Base-by-base conservation (phyloP, 106 monocot species). In the Platanthera guangdongensis region DNA sequence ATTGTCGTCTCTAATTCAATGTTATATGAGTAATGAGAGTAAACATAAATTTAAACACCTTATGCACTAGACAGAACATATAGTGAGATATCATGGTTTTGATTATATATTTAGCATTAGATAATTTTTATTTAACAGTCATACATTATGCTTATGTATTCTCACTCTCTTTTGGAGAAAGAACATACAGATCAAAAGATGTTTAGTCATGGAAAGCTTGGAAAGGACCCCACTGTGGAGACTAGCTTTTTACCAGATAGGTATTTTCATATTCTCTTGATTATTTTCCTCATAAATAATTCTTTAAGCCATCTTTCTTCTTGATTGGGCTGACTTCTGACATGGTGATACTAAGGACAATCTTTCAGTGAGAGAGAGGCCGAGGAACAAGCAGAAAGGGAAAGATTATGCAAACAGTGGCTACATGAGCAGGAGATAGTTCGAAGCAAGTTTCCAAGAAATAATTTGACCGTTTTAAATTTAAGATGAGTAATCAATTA, bases 171-270 rank as follows among this genome's bases (percentile, higher is more conserved):
- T 64, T 75, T 74, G 45, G 25, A 78, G 80, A 75, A 82, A 84
- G 81, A 72, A 32, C 60, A 50, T 70, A 74, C 85, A 78, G 85
- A 80, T 54, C 32, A 60, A 65, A 86, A 86, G 51, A 91, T 82
- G 57, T 74, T 78, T 74, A 82, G 76, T 16, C 78, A 80, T 75
- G 89, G 86, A 57, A 99, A 92, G 74, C 83, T 94, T 78, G 92
- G 99, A 45, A 99, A 94, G 71, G 99, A 99, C 64, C 99, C 99
- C 50, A 90, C 83, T 65, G 99, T 99, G 0, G 99, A 99, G 79
- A 99, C 99, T 47, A 92, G 99, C 77, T 99, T 99, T 89, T 78
- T 99, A 78, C 99, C 99, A 53, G 99, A 99, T 79, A 89, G 99
- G 94, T 99, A 77, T 87, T 57, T 79, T 82, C 4, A 75, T 46